Percentiles rank a stretch among this genome's conserved stretches.
Evolutionary conservation across 2,329 filamentous ascomycete genomes (phyloP).

Genomic region (Stachybotrys elegans): DNA sequence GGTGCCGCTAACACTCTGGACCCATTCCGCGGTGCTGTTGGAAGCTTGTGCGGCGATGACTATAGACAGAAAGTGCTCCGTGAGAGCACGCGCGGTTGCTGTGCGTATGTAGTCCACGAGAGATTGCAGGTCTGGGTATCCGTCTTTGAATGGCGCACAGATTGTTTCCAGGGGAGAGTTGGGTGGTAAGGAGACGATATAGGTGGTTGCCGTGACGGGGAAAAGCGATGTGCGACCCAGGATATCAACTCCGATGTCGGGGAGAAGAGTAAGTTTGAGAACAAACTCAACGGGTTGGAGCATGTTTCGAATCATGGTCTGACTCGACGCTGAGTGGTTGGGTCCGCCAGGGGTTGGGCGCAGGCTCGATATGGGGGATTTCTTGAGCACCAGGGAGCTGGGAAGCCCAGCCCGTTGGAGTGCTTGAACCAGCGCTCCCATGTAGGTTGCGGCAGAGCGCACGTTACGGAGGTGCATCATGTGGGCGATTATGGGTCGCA

Average conservation of each 20-base stretch:
- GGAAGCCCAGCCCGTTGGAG: constrained; percentile 42
- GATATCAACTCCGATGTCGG: constrained; percentile 35
- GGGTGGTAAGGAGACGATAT: constrained; percentile 34
- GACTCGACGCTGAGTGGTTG: constrained; percentile 34
- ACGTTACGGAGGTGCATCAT: constrained; percentile 38
- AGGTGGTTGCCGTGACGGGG: constrained; percentile 40
- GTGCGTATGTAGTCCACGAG: constrained; percentile 41
- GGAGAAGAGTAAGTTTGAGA: constrained; percentile 41
- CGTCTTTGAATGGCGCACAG: constrained; percentile 39
- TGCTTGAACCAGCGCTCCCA: constrained; percentile 37
- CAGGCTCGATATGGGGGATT: constrained; percentile 24
- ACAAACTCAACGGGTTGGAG: constrained; percentile 35
- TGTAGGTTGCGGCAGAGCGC: constrained; percentile 31
- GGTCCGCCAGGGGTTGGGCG: constrained; percentile 22
- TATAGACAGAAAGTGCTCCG: constrained; percentile 25
- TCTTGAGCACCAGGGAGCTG: constrained; percentile 37
- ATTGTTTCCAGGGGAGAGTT: constrained; percentile 27
- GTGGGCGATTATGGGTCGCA: constrained; percentile 48
- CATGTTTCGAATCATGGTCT: constrained; percentile 37
- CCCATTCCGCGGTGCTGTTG: constrained; percentile 16
- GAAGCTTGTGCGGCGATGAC: constrained; percentile 11
- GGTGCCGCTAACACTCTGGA: constrained; percentile 24
- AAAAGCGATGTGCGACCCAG: constrained; percentile 38
- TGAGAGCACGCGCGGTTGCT: constrained; percentile 35
- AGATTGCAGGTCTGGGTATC: constrained; percentile 38